A percentile compares a stretch with the other conserved stretches of the same genome.
These are phyloP conservation scores for Penicillium taxi DNA, from an alignment of 495 filamentous ascomycete genomes.

Conservation along the genomic window DNA sequence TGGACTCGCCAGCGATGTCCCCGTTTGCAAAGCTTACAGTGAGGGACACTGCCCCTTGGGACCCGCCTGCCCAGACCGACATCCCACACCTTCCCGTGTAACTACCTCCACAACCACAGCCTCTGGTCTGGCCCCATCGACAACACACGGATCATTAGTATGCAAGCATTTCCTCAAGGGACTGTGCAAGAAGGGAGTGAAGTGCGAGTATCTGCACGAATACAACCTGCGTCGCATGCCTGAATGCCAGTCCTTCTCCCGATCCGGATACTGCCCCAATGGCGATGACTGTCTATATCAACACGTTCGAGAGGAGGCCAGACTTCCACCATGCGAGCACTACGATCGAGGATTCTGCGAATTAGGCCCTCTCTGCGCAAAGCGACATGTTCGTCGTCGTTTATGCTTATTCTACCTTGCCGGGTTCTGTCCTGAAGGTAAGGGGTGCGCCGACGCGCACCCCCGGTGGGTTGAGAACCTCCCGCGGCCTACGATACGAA, in stretches of 20 bases:
- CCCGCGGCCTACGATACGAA: conserved; percentile 59
- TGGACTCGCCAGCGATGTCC: conserved; percentile 64
- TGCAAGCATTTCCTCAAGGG: conserved; percentile 99
- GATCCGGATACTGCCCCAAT: conserved; percentile 87
- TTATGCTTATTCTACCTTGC: conserved; percentile 83
- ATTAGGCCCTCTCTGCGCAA: conserved; percentile 74
- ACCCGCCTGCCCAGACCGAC: conserved; percentile 61
- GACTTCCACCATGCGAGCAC: conserved; percentile 80
- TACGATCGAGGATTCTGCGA: conserved; percentile 96
- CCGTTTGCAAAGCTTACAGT: conserved; percentile 72
- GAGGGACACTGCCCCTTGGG: conserved; percentile 74
- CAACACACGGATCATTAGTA: conserved; percentile 59
- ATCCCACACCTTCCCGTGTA: conserved; percentile 42
- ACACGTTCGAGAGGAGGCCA: conserved; percentile 76
- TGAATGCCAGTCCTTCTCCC: conserved; percentile 86
- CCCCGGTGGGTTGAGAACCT: conserved; percentile 66
- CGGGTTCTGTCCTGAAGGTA: conserved; percentile 89
- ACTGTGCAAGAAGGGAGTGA: conserved; percentile 92
- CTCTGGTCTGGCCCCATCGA: conserved; percentile 41
- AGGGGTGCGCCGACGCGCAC: conserved; percentile 71
- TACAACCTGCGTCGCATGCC: conserved; percentile 98
- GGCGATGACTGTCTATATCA: conserved; percentile 96
- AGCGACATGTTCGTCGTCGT: conserved; percentile 69
- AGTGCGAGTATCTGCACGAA: conserved; percentile 95
- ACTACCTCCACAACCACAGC: conserved; percentile 48